These are phyloP conservation scores for Bauhinia variegata DNA, from an alignment of 306 rosid species.

Conservation along the genomic window DNA sequence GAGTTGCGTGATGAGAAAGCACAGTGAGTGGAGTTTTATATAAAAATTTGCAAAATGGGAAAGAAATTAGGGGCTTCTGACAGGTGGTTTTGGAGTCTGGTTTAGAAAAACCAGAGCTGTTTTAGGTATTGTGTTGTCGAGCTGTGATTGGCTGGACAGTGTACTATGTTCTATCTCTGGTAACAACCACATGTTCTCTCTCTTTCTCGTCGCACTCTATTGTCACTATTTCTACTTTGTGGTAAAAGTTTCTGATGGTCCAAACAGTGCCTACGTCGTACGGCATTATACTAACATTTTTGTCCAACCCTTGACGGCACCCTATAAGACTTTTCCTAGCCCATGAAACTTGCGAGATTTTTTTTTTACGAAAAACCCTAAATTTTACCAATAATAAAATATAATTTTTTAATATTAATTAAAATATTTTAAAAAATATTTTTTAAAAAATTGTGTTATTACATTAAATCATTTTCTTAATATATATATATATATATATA, in stretches of 20 bases:
- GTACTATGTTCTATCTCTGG: background rate
- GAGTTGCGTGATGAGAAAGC: conserved; percentile 40
- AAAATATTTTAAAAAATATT: too few relatives aligned
- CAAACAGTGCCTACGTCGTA: background rate
- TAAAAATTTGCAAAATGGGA: background rate
- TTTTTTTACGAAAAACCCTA: too few relatives aligned
- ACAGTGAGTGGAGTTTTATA: conserved; percentile 9
- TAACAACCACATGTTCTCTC: conserved; percentile 39
- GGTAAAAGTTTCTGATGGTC: background rate
- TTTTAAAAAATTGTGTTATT: too few relatives aligned
- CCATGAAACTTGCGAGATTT: too few relatives aligned
- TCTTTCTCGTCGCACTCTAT: background rate
- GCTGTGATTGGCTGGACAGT: conserved; percentile 23
- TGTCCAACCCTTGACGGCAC: background rate
- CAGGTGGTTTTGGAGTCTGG: conserved; percentile 44
- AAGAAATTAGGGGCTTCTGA: conserved; percentile 1
- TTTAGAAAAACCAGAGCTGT: conserved; percentile 45
- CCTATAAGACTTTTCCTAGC: too few relatives aligned
- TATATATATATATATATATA: too few relatives aligned
- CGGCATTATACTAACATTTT: background rate
- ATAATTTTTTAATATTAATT: too few relatives aligned
- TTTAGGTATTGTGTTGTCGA: conserved; percentile 64
- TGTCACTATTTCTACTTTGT: background rate
- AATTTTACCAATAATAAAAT: too few relatives aligned
- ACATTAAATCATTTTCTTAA: too few relatives aligned